Evolutionary conservation across 2,329 filamentous ascomycete genomes (phyloP).

Genomic region (Claviceps capensis): DNA sequence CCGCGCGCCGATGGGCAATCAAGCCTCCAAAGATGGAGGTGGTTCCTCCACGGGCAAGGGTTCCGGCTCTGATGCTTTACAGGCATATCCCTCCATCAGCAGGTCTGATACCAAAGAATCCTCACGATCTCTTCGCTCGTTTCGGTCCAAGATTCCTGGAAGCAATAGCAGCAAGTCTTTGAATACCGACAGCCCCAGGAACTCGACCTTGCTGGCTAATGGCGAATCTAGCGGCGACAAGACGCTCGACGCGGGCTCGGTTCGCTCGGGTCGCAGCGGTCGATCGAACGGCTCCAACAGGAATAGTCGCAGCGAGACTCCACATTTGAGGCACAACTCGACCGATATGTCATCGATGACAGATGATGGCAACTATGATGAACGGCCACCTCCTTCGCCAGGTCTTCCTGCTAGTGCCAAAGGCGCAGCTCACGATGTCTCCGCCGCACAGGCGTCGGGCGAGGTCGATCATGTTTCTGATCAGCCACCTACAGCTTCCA

Average conservation of each 20-base stretch:
- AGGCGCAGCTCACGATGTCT: conserved; percentile 62
- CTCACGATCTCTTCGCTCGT: conserved; percentile 67
- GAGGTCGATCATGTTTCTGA: conserved; percentile 95
- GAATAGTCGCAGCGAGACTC: conserved; percentile 30
- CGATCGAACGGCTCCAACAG: conserved; percentile 32
- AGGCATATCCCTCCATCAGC: conserved; percentile 83
- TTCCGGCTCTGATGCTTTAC: conserved; percentile 39
- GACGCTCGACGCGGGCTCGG: conserved; percentile 55
- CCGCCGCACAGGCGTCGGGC: conserved; percentile 68
- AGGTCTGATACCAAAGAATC: conserved; percentile 90
- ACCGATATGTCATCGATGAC: conserved; percentile 25
- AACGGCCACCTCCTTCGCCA: conserved; percentile 67
- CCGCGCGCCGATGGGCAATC: conserved; percentile 53
- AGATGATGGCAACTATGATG: conserved; percentile 33
- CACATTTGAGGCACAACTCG: conserved; percentile 26
- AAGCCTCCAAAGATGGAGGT: conserved; percentile 49
- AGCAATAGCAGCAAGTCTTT: conserved; percentile 28
- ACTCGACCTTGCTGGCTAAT: conserved; percentile 53
- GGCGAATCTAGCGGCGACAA: conserved; percentile 46
- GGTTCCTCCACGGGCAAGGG: conserved; percentile 33
- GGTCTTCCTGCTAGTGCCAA: conserved; percentile 59
- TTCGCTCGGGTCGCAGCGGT: conserved; percentile 54
- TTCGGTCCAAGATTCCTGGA: conserved; percentile 82
- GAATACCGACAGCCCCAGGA: conserved; percentile 68
- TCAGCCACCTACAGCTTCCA: conserved; percentile 56